Evolutionary conservation across 2,329 filamentous ascomycete genomes (phyloP).

Genomic region (Aspergillus puulaauensis): DNA sequence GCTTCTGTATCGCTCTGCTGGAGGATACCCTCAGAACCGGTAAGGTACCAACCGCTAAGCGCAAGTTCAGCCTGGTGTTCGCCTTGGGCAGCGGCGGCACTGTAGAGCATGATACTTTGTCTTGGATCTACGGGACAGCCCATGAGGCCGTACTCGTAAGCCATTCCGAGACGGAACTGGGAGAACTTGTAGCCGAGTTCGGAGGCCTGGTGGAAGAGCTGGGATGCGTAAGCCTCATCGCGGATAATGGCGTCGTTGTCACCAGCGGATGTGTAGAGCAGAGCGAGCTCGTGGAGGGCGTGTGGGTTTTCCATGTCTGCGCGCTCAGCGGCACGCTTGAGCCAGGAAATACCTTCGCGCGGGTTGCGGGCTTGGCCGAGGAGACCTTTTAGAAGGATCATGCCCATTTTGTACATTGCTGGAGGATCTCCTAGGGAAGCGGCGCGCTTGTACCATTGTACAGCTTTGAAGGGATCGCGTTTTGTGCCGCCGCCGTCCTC

Average conservation of each 20-base stretch:
- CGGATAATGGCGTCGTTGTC: slow-evolving; percentile 70
- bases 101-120: slow-evolving; percentile 91
- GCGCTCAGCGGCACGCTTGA: slow-evolving; percentile 86
- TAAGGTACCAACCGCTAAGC: slow-evolving; percentile 90
- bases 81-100: slow-evolving; percentile 82
- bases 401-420: slow-evolving; percentile 98
- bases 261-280: slow-evolving; percentile 58
- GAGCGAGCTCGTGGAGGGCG: slow-evolving; percentile 81
- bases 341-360: slow-evolving; percentile 83
- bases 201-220: slow-evolving; percentile 80
- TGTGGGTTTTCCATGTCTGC: slow-evolving; percentile 91
- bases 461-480: slow-evolving; percentile 86
- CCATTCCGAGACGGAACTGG: slow-evolving; percentile 83
- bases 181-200: slow-evolving; percentile 93
- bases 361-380: slow-evolving; percentile 83
- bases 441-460: slow-evolving; percentile 96
- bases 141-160: slow-evolving; percentile 84
- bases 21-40: slow-evolving; percentile 81
- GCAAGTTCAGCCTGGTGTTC: slow-evolving; percentile 91
- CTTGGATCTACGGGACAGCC: slow-evolving; percentile 80
- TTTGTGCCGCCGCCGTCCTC: slow-evolving; percentile 93
- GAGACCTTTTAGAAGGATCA: slow-evolving; percentile 90
- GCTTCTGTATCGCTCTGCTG: slow-evolving; percentile 93
- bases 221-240: slow-evolving; percentile 78
- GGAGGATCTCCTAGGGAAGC: slow-evolving; percentile 86